phyloP scores from a whole-genome alignment of 148 eudicot species.

The Rhododendron henanense region DNA sequence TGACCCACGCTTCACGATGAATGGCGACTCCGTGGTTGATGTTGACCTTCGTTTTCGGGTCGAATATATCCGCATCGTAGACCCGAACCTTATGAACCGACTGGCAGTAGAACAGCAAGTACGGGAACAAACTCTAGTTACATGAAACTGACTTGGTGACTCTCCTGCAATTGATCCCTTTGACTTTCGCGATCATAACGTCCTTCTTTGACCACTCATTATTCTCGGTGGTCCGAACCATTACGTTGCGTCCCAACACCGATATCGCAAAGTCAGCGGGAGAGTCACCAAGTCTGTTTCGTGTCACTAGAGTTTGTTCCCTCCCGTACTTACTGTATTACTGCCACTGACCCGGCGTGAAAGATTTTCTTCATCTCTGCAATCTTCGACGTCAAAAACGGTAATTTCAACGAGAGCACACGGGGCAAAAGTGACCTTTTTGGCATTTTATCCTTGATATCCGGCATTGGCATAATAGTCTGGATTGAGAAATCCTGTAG shows the following conservation, averaged over 20 bases:
- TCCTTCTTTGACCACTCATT: constrained; percentile 32
- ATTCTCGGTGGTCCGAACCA: constrained; percentile 32
- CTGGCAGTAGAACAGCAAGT: constrained; percentile 46
- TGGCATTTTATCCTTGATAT: constrained; percentile 46
- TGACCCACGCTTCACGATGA: constrained; percentile 48
- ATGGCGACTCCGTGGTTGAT: constrained; percentile 49
- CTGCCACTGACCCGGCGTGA: constrained; percentile 34
- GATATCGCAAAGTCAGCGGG: constrained; percentile 47
- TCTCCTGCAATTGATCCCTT: constrained; percentile 34
- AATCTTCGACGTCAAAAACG: constrained; percentile 28
- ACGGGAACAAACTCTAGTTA: constrained; percentile 51
- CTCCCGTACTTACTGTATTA: constrained; percentile 50
- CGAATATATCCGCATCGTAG: constrained; percentile 37
- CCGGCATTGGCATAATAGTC: constrained; percentile 48
- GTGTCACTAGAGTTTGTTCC: constrained; percentile 48
- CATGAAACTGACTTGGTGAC: constrained; percentile 27
- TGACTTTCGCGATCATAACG: constrained; percentile 37
- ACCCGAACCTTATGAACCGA: constrained; percentile 48
- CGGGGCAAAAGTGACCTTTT: constrained; percentile 42
- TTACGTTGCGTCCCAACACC: constrained; percentile 35
- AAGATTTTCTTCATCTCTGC: constrained; percentile 26
- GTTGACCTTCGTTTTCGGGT: constrained; percentile 10
- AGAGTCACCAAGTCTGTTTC: constrained; percentile 8
- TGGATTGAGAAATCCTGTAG: too few relatives aligned
- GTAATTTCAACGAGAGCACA: constrained; percentile 31